Percentiles rank a stretch among this genome's conserved stretches.
phyloP scores from a whole-genome alignment of 2,329 filamentous ascomycete genomes.

The Rutstroemia sydowiana region DNA sequence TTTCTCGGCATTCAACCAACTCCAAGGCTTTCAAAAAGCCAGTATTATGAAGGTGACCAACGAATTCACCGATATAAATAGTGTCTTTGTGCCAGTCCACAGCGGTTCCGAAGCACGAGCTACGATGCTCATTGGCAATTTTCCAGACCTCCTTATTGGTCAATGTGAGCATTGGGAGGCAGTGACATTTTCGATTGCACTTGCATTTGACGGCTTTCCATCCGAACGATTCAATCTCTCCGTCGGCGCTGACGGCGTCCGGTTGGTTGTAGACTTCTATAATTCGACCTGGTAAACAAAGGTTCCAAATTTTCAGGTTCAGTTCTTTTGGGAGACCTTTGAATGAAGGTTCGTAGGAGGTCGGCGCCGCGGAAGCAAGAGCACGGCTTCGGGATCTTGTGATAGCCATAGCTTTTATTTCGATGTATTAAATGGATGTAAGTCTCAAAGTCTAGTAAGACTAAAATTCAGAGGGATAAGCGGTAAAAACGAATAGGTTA shows the following conservation, averaged over 20 bases:
- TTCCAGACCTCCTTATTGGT: neutral
- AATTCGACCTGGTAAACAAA: neutral
- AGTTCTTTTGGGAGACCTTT: neutral
- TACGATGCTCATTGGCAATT: neutral
- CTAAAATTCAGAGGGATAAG: too few species aligned
- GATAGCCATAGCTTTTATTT: too few species aligned
- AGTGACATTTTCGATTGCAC: neutral
- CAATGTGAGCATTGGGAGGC: neutral
- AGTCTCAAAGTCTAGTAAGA: too few species aligned
- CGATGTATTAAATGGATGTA: too few species aligned
- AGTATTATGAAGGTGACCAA: conserved; percentile 8
- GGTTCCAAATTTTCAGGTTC: neutral
- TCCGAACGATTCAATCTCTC: neutral
- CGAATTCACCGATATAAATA: conserved; percentile 1
- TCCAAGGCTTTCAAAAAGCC: conserved; percentile 7
- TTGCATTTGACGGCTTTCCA: neutral
- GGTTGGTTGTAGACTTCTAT: conserved; percentile 6
- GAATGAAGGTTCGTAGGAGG: too few species aligned
- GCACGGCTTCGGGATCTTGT: too few species aligned
- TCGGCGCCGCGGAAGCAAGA: too few species aligned
- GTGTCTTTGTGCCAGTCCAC: conserved; percentile 3
- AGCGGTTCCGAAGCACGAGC: neutral
- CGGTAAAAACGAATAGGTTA: too few species aligned
- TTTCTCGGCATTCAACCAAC: neutral
- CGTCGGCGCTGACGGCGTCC: neutral